Evolutionary conservation across 2,329 filamentous ascomycete species (phyloP).

Genomic region (Cladorrhinum sp.): DNA sequence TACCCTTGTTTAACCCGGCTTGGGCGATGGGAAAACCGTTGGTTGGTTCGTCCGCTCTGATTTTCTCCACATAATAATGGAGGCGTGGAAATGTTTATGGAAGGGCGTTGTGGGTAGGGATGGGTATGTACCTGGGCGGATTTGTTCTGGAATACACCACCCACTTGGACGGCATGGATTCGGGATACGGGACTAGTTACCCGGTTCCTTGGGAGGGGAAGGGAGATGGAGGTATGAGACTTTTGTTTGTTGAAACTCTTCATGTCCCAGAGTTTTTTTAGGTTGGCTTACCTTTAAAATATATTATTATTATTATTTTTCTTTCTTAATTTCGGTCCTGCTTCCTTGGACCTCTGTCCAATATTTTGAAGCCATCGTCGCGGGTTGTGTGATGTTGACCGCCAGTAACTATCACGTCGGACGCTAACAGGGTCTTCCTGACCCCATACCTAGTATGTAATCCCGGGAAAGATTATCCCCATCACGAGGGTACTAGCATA

Average conservation of each 20-base stretch:
- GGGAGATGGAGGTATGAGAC: neutral
- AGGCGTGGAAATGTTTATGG: neutral
- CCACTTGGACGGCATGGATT: neutral
- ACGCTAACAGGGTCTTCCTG: neutral
- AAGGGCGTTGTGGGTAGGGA: neutral
- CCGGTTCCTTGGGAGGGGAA: neutral
- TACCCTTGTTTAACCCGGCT: neutral
- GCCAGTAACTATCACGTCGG: neutral
- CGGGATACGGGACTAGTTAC: neutral
- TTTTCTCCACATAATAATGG: neutral
- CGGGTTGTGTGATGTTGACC: neutral
- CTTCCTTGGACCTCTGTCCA: too few relatives aligned
- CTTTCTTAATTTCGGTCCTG: too few relatives aligned
- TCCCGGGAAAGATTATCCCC: neutral
- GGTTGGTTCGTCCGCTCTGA: too few relatives aligned
- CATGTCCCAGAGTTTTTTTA: too few relatives aligned
- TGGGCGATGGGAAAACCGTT: neutral
- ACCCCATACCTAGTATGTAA: neutral
- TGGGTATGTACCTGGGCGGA: neutral
- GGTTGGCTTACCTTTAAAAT: too few relatives aligned
- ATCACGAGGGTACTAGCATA: neutral
- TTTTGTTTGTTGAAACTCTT: neutral
- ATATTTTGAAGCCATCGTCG: too few relatives aligned
- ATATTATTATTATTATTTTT: too few relatives aligned
- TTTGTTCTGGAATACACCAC: neutral